A percentile compares a stretch with the other conserved stretches of the same genome.
Conservation (phyloP, 179 eudicot species). For the Corrigiola litoralis region DNA sequence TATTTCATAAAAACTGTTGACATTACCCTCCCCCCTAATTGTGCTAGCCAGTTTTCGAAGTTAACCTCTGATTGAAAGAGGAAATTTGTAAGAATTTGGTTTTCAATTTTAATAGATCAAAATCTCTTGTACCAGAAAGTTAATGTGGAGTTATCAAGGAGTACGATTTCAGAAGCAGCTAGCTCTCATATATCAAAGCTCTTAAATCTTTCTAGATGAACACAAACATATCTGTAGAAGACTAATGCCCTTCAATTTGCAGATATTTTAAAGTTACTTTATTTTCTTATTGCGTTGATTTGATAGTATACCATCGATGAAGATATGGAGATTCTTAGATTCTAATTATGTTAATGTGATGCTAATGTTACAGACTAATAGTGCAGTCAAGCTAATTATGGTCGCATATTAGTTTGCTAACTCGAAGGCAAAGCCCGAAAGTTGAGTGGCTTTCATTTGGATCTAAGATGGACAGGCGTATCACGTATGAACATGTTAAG, state of each 20-base stretch:
- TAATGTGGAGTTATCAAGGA: too few relatives aligned
- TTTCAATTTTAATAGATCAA: too few relatives aligned
- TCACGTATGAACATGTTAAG: slow-evolving; percentile 10
- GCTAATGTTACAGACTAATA: slow-evolving; percentile 11
- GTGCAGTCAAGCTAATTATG: slow-evolving; percentile 16
- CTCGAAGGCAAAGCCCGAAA: slow-evolving; percentile 17
- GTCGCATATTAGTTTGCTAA: slow-evolving; percentile 26
- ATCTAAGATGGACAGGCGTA: slow-evolving; percentile 11
- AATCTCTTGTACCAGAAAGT: too few relatives aligned
- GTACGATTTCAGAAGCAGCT: too few relatives aligned
- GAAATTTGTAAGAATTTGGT: too few relatives aligned
- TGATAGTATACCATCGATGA: background rate
- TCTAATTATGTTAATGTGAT: background rate
- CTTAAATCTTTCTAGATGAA: slow-evolving; percentile 5
- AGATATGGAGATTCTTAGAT: background rate
- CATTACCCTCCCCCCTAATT: too few relatives aligned
- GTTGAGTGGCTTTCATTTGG: slow-evolving; percentile 10
- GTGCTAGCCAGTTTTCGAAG: too few relatives aligned
- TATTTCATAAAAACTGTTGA: too few relatives aligned
- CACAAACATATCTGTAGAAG: background rate
- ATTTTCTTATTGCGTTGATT: background rate
- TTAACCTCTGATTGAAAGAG: too few relatives aligned
- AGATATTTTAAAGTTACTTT: slow-evolving; percentile 7
- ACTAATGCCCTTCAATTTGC: slow-evolving; percentile 1
- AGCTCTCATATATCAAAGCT: background rate